These are phyloP conservation scores for Boletellus ananiceps DNA, from an alignment of 768 basidiomycete genomes.

Conservation along the genomic window DNA sequence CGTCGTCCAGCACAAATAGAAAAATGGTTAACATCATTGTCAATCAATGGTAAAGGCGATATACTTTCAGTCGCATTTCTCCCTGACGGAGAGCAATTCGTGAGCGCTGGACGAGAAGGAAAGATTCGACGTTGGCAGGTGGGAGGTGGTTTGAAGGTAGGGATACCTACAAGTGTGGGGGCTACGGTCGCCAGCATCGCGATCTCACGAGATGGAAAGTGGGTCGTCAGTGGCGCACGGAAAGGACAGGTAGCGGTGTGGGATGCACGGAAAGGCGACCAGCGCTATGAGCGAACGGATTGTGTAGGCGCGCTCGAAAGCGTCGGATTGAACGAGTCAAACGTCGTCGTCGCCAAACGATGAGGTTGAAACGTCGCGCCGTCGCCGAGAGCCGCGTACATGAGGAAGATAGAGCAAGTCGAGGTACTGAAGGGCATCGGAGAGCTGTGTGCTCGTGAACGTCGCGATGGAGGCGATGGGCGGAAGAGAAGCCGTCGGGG, in stretches of 20 bases:
- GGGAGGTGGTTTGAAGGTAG: neutral
- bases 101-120: neutral
- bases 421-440: conserved; percentile 47
- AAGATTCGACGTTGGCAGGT: neutral
- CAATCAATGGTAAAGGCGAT: neutral
- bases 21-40: neutral
- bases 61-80: neutral
- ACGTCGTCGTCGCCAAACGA: neutral
- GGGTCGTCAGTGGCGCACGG: too few relatives aligned
- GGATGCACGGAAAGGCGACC: neutral
- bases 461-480: conserved; percentile 43
- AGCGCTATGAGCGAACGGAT: conserved; percentile 73
- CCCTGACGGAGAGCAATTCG: neutral
- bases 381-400: conserved; percentile 52
- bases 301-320: conserved; percentile 65
- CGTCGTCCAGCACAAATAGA: too few relatives aligned
- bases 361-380: neutral
- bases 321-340: conserved; percentile 44
- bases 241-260: too few relatives aligned
- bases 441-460: conserved; percentile 35
- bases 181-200: too few relatives aligned
- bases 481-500: conserved; percentile 54
- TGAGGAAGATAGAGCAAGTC: conserved; percentile 54
- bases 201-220: too few relatives aligned
- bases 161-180: neutral